phyloP scores from a whole-genome alignment of 441 rosid genomes.

The Daphne laureola region DNA sequence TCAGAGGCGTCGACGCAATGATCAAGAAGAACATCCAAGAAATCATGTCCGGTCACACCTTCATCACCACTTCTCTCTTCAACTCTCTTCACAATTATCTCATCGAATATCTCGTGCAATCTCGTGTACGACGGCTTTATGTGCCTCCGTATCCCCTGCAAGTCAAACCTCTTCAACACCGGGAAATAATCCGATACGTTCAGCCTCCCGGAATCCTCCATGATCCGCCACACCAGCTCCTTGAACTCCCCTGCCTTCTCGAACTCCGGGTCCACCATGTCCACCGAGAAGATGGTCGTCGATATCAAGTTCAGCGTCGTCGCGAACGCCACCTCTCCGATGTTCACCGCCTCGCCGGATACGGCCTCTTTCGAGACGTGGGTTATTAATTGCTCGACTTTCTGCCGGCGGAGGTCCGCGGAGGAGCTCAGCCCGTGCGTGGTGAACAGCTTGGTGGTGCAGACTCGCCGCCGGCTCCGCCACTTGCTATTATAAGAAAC shows the following conservation, averaged over 20 bases:
- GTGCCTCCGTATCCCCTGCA: conserved; percentile 14
- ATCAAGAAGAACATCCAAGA: conserved; percentile 17
- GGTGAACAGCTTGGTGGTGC: conserved; percentile 13
- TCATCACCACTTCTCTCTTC: neutral
- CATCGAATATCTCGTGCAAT: conserved; percentile 15
- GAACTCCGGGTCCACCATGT: conserved; percentile 14
- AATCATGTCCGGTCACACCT: neutral
- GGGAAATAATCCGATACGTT: conserved; percentile 16
- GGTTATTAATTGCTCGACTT: conserved; percentile 10
- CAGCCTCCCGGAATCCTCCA: conserved; percentile 15
- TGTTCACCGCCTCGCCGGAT: conserved; percentile 1
- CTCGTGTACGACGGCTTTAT: conserved; percentile 13
- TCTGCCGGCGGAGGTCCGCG: conserved; percentile 13
- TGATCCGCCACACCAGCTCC: conserved; percentile 14
- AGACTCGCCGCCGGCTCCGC: conserved; percentile 16
- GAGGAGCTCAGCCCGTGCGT: conserved; percentile 14
- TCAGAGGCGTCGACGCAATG: conserved; percentile 10
- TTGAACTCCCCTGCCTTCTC: conserved; percentile 11
- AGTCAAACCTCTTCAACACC: conserved; percentile 9
- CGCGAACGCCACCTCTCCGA: conserved; percentile 12
- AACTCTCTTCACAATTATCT: conserved; percentile 12
- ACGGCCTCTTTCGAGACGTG: conserved; percentile 8
- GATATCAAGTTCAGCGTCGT: conserved; percentile 14
- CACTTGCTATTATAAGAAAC: conserved; percentile 4
- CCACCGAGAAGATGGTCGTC: conserved; percentile 7